A percentile compares a stretch with the other conserved stretches of the same genome.
These are phyloP conservation scores for Plasmodium gonderi DNA, from an alignment of 169 alveolate genomes.

Conservation along the genomic window DNA sequence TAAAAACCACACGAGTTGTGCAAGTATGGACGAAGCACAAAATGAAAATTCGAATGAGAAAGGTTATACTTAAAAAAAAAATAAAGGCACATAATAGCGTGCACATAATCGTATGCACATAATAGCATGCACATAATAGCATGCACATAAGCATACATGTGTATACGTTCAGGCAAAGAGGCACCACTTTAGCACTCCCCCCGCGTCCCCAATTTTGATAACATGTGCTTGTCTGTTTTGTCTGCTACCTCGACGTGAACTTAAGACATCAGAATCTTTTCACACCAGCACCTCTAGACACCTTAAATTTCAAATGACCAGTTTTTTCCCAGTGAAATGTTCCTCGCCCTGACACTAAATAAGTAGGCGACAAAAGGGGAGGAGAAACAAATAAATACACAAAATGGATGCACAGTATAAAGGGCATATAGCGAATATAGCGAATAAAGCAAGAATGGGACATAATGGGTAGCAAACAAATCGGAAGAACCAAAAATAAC, in stretches of 20 bases:
- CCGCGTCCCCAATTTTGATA: not conserved
- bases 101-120: not conserved
- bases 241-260: not conserved
- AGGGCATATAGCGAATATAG: too few species aligned
- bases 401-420: too few species aligned
- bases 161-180: too few species aligned
- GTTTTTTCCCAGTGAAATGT: too few species aligned
- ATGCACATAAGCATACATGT: not conserved
- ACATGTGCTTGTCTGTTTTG: not conserved
- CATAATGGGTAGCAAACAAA: not conserved
- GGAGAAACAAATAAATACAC: too few species aligned
- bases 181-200: not conserved
- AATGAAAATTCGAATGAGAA: conserved; percentile 23
- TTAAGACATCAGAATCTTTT: not conserved
- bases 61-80: conserved; percentile 23
- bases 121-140: not conserved
- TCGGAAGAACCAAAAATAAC: not conserved
- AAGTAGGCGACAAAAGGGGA: too few species aligned
- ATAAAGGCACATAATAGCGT: not conserved
- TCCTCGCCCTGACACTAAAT: too few species aligned
- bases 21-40: conserved; percentile 10
- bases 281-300: not conserved
- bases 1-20: not conserved
- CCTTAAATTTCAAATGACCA: too few species aligned
- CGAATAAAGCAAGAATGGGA: too few species aligned